Base-by-base conservation (phyloP, 2,329 filamentous ascomycete species). In the Aureobasidium uvarum region DNA sequence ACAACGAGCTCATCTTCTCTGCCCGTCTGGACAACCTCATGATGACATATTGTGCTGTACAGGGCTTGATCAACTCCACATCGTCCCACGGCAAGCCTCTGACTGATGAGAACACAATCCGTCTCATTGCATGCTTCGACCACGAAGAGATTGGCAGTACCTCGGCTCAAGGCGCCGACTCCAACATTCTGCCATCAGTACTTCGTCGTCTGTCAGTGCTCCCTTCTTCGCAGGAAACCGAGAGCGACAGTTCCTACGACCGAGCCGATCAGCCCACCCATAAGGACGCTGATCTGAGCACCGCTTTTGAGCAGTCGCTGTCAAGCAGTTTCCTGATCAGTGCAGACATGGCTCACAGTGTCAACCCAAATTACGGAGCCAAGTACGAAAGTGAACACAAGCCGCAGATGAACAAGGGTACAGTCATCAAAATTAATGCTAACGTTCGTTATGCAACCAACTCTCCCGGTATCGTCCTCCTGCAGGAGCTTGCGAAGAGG, bases 361-460 rank as follows among this genome's bases (percentile, higher is more conserved):
- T 99, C 16, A 92, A 99, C 77, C 95, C 95, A 66, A 99, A 99
- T 81, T 99, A 97, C 76, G 84, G 88, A 5, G 86, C 81, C 71
- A 98, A 98, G 79, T 96, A 98, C 79, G 95, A 99, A 80, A 79
- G 86, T 41, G 90, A 91, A 71, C 95, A 99, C 79, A 86, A 91
- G 70, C 95, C 95, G 5, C 89, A 93, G 78, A 96, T 99, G 85
- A 99, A 99, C 84, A 91, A 92, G 77, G 95, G 95, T 60, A 91
- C 91, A 4, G 94, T 98, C 52, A 92, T 99, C 82, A 99, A 99
- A 81, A 85, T 99, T 82, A 99, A 99, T 75, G 95, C 95, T 68
- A 99, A 98, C 77, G 92, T 95, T 71, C 89, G 93, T 68, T 99
- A 99, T 79, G 92, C 94, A 36, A 99, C 95, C 64, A 98, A 97